A percentile compares a stretch with the other conserved stretches of the same genome.
Conservation (phyloP, 2,329 filamentous ascomycete genomes). For the Alternaria sp. region DNA sequence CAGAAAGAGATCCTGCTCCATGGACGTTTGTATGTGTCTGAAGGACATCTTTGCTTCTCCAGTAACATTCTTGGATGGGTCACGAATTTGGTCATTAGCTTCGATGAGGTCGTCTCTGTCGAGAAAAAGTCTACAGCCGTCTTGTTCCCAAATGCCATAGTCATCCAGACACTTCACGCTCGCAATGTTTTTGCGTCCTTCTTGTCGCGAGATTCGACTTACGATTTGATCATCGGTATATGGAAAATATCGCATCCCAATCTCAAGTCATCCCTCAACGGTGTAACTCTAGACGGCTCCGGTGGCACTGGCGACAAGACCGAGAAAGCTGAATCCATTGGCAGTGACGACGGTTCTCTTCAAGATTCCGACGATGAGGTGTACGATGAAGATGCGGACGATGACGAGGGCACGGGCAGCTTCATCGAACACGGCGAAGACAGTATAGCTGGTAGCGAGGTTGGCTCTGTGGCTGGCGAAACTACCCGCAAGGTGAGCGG, state of each 20-base stretch:
- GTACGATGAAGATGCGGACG: constrained; percentile 81
- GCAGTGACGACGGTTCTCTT: constrained; percentile 58
- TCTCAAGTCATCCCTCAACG: constrained; percentile 88
- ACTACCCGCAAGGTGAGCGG: constrained; percentile 75
- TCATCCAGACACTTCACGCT: constrained; percentile 94
- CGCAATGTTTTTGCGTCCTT: constrained; percentile 97
- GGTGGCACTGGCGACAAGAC: constrained; percentile 84
- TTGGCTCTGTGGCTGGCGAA: constrained; percentile 61
- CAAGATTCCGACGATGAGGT: constrained; percentile 78
- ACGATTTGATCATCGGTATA: constrained; percentile 95
- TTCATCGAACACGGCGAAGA: constrained; percentile 64
- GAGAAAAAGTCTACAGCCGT: constrained; percentile 97
- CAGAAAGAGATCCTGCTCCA: constrained; percentile 96
- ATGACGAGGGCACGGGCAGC: constrained; percentile 73
- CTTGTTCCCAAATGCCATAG: constrained; percentile 95
- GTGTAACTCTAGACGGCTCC: constrained; percentile 77
- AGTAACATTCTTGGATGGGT: constrained; percentile 99
- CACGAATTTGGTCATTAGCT: constrained; percentile 96
- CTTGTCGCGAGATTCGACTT: constrained; percentile 91
- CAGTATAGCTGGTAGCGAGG: constrained; percentile 64
- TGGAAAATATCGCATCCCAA: constrained; percentile 97
- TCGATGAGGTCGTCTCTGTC: constrained; percentile 95
- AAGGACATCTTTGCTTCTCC: constrained; percentile 97
- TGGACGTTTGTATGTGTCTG: constrained; percentile 92
- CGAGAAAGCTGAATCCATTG: constrained; percentile 76